These are phyloP conservation scores for Lotmaria passim DNA, from an alignment of 208 protist genomes.

Conservation along the genomic window DNA sequence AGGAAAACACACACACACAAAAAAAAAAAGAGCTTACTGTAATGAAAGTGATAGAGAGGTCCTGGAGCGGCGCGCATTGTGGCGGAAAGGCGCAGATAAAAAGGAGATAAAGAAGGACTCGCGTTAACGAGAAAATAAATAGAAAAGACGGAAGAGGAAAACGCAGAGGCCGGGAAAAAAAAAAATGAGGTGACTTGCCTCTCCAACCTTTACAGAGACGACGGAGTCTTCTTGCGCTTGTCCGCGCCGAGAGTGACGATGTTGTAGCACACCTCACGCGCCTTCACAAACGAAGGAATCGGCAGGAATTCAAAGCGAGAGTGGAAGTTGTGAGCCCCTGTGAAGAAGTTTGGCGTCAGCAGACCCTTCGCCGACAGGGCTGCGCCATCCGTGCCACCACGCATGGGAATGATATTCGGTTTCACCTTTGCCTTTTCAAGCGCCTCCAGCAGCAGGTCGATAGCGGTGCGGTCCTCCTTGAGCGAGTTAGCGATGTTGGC, in stretches of 20 bases:
- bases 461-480: constrained; percentile 59
- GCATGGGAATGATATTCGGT: constrained; percentile 83
- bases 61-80: too few species aligned
- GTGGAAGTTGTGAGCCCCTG: constrained; percentile 90
- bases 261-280: constrained; percentile 77
- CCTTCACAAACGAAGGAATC: constrained; percentile 82
- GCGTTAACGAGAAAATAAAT: too few species aligned
- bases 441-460: constrained; percentile 78
- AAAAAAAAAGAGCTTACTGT: too few species aligned
- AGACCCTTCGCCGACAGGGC: constrained; percentile 73
- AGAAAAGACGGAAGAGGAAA: too few species aligned
- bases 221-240: constrained; percentile 26
- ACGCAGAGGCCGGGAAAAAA: neutral
- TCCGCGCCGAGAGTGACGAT: constrained; percentile 67
- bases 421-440: constrained; percentile 56
- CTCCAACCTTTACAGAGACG: constrained; percentile 8
- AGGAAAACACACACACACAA: too few species aligned
- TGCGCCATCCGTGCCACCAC: constrained; percentile 83
- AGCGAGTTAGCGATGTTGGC: constrained; percentile 76
- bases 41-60: too few species aligned
- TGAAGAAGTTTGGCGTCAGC: constrained; percentile 88
- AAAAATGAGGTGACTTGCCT: neutral
- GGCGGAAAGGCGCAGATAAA: too few species aligned
- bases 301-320: constrained; percentile 87
- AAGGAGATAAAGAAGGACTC: too few species aligned